Base-by-base conservation (phyloP, 768 basidiomycete genomes). In the Mrakia frigida region DNA sequence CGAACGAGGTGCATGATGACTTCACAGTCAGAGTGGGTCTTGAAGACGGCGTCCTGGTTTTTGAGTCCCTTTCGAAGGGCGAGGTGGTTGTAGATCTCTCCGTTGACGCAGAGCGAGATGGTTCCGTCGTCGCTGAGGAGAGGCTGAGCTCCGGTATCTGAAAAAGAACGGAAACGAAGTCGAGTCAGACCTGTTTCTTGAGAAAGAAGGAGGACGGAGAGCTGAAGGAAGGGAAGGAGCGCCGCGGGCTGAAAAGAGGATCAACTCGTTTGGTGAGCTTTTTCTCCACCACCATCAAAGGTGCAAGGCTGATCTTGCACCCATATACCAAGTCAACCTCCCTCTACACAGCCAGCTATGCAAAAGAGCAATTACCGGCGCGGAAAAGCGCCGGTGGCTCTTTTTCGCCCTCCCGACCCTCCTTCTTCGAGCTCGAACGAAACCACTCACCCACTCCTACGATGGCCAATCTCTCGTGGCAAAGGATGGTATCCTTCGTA, bases 21-120 rank as follows among this genome's bases (percentile, higher is more conserved):
- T 84, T 99, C 97, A 84, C 97, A 99, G 81, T 99, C 97, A 0
- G 95, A 98, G 82, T 96, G 92, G 0, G 96, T 98, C 87, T 93
- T 97, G 87, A 98, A 96, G 75, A 89, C 89, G 79, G 89, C 88
- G 75, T 85, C 86, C 61, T 88, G 82, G 77, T 81, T 76, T 52
- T 88, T 89, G 73, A 94, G 84, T 35, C 83, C 85, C 70, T 89
- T 87, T 76, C 92, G 88, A 71, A 98, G 88, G 25, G 90, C 87
- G 74, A 92, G 84, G 82, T 98, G 93, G 87, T 98, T 99, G 87
- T 99, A 99, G 81, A 99, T 98, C 85, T 99, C 97, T 71, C 97
- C 97, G 84, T 99, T 99, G 82, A 99, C 97, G 76, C 92, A 89
- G 73, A 99, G 90, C 79, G 90, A 88, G 78, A 90, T 81, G 80